Conservation (phyloP, 129 eudicot species). For the Centaurea solstitialis region DNA sequence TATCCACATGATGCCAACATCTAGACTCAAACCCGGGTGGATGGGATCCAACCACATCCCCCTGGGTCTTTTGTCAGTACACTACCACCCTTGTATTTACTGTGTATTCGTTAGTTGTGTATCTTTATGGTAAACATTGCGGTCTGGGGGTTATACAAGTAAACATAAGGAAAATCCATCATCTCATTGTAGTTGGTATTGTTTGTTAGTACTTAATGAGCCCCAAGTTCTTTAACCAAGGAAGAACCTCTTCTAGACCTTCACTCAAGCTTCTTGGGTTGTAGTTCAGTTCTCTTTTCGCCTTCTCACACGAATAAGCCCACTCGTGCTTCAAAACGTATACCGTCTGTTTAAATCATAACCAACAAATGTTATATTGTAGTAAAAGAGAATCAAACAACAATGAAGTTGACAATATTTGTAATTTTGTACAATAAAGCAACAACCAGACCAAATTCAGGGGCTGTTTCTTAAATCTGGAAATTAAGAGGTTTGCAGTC, state of each 20-base stretch:
- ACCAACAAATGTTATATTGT: background rate
- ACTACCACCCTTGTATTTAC: too few relatives aligned
- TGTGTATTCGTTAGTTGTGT: background rate
- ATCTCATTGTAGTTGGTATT: background rate
- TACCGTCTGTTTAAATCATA: slow-evolving; percentile 55
- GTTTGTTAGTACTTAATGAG: slow-evolving; percentile 60
- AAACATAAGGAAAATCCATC: background rate
- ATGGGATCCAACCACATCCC: too few relatives aligned
- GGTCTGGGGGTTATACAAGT: background rate
- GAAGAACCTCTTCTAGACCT: slow-evolving; percentile 78
- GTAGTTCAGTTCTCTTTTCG: slow-evolving; percentile 70
- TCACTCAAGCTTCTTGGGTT: slow-evolving; percentile 81
- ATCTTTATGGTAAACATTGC: background rate
- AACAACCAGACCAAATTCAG: background rate
- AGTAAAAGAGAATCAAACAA: background rate
- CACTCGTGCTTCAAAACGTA: slow-evolving; percentile 66
- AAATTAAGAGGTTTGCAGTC: too few relatives aligned
- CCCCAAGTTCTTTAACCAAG: slow-evolving; percentile 81
- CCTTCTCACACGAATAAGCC: slow-evolving; percentile 87
- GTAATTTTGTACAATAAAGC: background rate
- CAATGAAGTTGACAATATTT: background rate
- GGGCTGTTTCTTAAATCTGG: too few relatives aligned
- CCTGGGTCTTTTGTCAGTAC: too few relatives aligned
- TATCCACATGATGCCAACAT: too few relatives aligned
- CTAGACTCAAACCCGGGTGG: too few relatives aligned